Evolutionary conservation across 768 basidiomycete genomes (phyloP), one percentile per base, ranked within the genome.

Genomic region (Kwoniella sp.): DNA sequence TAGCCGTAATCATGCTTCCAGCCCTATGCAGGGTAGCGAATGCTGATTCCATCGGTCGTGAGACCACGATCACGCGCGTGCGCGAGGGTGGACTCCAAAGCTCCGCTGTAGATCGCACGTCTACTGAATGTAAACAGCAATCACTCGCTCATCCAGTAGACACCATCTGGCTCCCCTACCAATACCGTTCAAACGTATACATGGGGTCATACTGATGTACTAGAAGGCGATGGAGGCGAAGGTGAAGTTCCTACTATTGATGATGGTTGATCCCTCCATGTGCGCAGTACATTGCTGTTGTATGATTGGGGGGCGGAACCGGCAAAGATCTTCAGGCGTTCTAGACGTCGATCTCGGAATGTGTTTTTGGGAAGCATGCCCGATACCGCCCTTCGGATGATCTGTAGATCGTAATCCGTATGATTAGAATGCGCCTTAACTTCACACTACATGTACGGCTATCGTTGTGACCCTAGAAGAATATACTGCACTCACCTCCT

Each of bases 331-430:
- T 90, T 88, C 53, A 99, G 83, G 59, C 96, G 83, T 63, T 90
- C 91, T 53, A 99, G 81, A 36, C 96, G 85, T 50, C 90, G 85
- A 51, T 95, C 90, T 25, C 96, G 87, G 65, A 96, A 86, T 68
- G 90, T 94, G 83, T 99, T 99, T 82, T 98, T 99, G 33, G 95
- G 96, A 58, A 99, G 84, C 96, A 99, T 99, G 72, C 95, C 92
- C 12, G 95, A 90, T 3, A 99, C 96, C 2, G 96, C 96, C 68
- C 91, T 87, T 13, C 92, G 88, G 62, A 99, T 92, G 70, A 98
- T 91, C 96, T 99, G 77, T 4, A 50, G 58, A 59, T 7, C 24
- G 26, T 13, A 33, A 33, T 47, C 26, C 13, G 51, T 52, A 10
- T 33, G 33, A n/a, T n/a, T n/a, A n/a, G n/a, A n/a, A n/a, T n/a